Base-by-base conservation (phyloP, 2,329 filamentous ascomycete species). In the Neonectria faginata region DNA sequence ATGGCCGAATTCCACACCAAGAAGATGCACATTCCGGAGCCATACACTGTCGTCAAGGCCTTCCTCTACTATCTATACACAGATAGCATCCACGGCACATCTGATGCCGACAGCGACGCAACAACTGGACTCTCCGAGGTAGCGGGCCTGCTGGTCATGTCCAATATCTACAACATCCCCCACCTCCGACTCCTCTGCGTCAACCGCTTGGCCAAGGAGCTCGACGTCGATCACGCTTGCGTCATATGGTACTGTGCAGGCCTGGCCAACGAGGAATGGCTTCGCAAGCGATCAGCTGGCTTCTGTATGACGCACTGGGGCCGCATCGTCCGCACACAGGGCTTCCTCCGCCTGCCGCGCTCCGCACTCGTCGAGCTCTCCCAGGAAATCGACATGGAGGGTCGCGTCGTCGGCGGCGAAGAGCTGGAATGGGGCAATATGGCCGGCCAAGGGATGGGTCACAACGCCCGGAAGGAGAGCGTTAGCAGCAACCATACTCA, bases 1-100 rank as follows among this genome's bases (percentile, higher is more conserved):
- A 99, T 99, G 96, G 90, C 92, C 12, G 96, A 99, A 77, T 99
- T 97, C 74, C 96, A 99, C 77, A 96, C 93, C 16, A 96, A 96
- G 75, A 94, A 92, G 79, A 96, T 99, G 91, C 95, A 99, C 79
- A 97, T 99, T 48, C 95, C 96, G 0, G 97, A 99, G 75, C 94
- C 95, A 1, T 98, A 97, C 79, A 91, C 90, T 1, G 94, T 97
- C 0, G 96, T 99, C 51, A 94, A 93, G 71, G 93, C 95, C 0
- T 99, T 99, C 76, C 85, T 99, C 29, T 95, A 96, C 80, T 99
- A 97, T 75, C 87, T 99, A 1, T 99, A 99, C 79, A 97, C 96
- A 0, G 96, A 99, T 78, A 95, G 91, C 71, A 97, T 99, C 70
- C 84, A 88, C 69, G 80, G 83, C 45, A 78, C 80, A 5, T 77